A percentile compares a stretch with the other conserved stretches of the same genome.
phyloP scores from a whole-genome alignment of 257 asterid species.

The Lavandula angustifolia region DNA sequence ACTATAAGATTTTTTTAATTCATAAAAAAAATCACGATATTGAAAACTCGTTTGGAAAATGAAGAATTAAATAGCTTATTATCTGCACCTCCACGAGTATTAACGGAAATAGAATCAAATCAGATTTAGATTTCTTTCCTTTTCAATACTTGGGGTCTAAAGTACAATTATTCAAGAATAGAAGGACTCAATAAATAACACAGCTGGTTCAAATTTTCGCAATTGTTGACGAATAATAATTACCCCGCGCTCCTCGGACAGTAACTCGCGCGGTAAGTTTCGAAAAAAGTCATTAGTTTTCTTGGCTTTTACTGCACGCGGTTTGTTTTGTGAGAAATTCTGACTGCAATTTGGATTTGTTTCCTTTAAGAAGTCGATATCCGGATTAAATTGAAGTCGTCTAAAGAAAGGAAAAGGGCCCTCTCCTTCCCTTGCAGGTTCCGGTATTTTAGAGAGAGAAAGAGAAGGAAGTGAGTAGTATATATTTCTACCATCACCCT shows the following conservation, averaged over 20 bases:
- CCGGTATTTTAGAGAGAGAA: conserved; percentile 26
- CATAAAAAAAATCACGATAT: too few relatives aligned
- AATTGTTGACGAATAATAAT: too few relatives aligned
- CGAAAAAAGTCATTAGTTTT: background rate
- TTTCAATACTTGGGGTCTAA: background rate
- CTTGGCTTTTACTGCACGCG: background rate
- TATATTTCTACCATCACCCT: conserved; percentile 31
- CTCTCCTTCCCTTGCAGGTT: conserved; percentile 32
- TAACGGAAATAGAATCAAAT: background rate
- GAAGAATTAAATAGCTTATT: background rate
- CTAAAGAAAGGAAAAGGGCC: background rate
- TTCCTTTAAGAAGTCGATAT: background rate
- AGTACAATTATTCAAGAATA: background rate
- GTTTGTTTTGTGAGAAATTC: conserved; percentile 3
- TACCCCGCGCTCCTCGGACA: too few relatives aligned
- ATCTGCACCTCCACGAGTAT: background rate
- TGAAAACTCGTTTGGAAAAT: background rate
- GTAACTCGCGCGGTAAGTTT: background rate
- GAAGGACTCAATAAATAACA: background rate
- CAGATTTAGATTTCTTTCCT: too few relatives aligned
- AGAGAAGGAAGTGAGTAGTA: conserved; percentile 29
- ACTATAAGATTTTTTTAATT: too few relatives aligned
- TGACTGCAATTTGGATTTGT: conserved; percentile 12
- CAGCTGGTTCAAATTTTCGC: too few relatives aligned
- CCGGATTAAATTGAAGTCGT: conserved; percentile 18